A percentile compares a stretch with the other conserved stretches of the same genome.
phyloP scores from a whole-genome alignment of 2,329 filamentous ascomycete species.

The Paecilomyces niveus region DNA sequence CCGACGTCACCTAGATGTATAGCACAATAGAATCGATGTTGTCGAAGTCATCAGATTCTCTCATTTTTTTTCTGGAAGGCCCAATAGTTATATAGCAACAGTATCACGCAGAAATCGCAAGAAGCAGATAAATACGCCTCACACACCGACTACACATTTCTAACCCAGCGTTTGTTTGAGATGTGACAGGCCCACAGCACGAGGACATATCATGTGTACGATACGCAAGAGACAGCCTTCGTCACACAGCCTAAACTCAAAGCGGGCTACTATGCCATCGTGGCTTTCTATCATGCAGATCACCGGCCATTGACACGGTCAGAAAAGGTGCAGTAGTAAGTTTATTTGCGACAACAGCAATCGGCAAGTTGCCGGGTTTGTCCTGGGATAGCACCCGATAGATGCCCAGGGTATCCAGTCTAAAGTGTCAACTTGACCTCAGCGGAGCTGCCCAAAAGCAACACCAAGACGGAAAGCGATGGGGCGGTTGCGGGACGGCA shows the following conservation, averaged over 20 bases:
- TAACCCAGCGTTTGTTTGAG: not conserved
- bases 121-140: not conserved
- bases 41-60: not conserved
- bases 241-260: not conserved
- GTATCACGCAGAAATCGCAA: not conserved
- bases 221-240: not conserved
- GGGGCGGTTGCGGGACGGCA: not conserved
- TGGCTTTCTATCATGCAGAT: not conserved
- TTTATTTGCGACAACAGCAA: not conserved
- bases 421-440: not conserved
- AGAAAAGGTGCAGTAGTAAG: not conserved
- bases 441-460: not conserved
- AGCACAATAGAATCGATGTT: not conserved
- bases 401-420: not conserved
- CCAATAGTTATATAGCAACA: not conserved
- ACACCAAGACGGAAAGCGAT: not conserved
- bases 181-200: not conserved
- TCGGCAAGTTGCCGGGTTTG: not conserved
- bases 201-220: not conserved
- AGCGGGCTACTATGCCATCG: not conserved
- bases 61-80: not conserved
- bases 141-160: not conserved
- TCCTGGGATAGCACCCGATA: not conserved
- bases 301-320: not conserved
- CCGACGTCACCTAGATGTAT: not conserved